A percentile compares a stretch with the other conserved stretches of the same genome.
Evolutionary conservation across 2,329 filamentous ascomycete species (phyloP).

Genomic region (Fusarium humuli): DNA sequence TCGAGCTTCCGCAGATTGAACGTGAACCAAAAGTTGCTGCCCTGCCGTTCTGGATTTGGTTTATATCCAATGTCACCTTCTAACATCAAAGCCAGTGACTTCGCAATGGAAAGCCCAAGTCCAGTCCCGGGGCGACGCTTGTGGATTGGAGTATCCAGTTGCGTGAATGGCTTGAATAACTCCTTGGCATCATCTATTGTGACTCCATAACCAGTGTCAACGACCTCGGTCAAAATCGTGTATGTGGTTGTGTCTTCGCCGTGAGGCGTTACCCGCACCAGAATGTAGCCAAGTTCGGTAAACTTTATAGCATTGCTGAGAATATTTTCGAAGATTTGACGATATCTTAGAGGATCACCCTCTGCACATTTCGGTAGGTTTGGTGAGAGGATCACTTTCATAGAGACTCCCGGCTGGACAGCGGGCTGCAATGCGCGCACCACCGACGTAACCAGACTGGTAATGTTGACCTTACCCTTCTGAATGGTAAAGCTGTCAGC

Average conservation of each 20-base stretch:
- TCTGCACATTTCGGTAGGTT: background rate
- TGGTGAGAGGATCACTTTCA: background rate
- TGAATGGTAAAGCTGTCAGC: background rate
- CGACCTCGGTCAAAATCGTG: background rate
- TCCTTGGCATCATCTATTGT: background rate
- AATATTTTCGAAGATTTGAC: conserved; percentile 1
- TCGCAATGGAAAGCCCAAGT: conserved; percentile 6
- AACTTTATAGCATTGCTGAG: conserved; percentile 6
- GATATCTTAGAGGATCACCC: background rate
- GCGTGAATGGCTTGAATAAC: conserved; percentile 5
- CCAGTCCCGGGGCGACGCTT: conserved; percentile 11
- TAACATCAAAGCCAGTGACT: background rate
- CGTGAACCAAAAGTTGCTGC: conserved; percentile 8
- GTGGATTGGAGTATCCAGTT: conserved; percentile 1
- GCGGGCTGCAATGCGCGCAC: background rate
- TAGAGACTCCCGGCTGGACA: conserved; percentile 4
- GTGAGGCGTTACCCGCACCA: background rate
- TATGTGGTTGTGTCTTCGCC: background rate
- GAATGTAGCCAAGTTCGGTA: conserved; percentile 5
- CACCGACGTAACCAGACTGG: background rate
- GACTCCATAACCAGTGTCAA: conserved; percentile 1
- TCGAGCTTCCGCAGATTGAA: background rate
- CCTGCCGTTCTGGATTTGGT: background rate
- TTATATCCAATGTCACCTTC: background rate
- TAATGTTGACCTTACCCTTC: background rate